Percentiles rank a stretch among this genome's conserved stretches.
These are phyloP conservation scores for Mycena albidolilacea DNA, from an alignment of 768 basidiomycete species.

Conservation along the genomic window DNA sequence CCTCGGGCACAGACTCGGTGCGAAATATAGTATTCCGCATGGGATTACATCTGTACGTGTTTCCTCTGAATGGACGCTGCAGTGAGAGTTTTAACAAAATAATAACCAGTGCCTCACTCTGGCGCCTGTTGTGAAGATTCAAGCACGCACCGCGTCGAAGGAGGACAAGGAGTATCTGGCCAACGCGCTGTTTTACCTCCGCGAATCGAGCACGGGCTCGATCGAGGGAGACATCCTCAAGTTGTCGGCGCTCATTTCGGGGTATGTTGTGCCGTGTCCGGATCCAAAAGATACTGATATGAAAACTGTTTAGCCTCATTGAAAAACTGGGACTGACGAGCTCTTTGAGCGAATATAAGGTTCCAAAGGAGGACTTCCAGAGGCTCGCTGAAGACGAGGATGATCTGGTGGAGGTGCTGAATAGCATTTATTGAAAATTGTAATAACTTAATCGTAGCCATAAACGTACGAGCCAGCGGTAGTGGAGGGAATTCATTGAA, in stretches of 20 bases:
- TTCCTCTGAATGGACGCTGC: conserved; percentile 3
- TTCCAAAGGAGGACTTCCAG: conserved; percentile 69
- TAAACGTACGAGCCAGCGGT: too few relatives aligned
- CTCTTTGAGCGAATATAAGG: conserved; percentile 72
- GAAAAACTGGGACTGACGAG: conserved; percentile 69
- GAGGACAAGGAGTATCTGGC: conserved; percentile 76
- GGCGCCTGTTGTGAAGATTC: conserved; percentile 71
- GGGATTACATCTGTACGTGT: conserved; percentile 84
- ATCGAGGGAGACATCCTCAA: conserved; percentile 73
- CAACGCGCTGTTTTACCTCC: conserved; percentile 69
- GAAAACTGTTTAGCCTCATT: conserved; percentile 65
- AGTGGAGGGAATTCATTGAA: too few relatives aligned
- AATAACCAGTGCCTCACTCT: conserved; percentile 76
- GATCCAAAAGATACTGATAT: conserved; percentile 6
- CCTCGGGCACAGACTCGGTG: conserved; percentile 82
- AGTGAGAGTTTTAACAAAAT: not conserved
- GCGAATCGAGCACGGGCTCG: conserved; percentile 72
- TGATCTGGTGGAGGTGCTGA: conserved; percentile 65
- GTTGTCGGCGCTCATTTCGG: conserved; percentile 67
- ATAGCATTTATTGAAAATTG: conserved; percentile 55
- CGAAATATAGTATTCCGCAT: conserved; percentile 82
- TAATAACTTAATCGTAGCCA: too few relatives aligned
- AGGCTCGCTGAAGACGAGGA: conserved; percentile 65
- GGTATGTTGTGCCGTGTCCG: conserved; percentile 56
- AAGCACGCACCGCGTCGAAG: conserved; percentile 70